Evolutionary conservation across 2,329 filamentous ascomycete species (phyloP).

Genomic region (Colletotrichum tropicicola): DNA sequence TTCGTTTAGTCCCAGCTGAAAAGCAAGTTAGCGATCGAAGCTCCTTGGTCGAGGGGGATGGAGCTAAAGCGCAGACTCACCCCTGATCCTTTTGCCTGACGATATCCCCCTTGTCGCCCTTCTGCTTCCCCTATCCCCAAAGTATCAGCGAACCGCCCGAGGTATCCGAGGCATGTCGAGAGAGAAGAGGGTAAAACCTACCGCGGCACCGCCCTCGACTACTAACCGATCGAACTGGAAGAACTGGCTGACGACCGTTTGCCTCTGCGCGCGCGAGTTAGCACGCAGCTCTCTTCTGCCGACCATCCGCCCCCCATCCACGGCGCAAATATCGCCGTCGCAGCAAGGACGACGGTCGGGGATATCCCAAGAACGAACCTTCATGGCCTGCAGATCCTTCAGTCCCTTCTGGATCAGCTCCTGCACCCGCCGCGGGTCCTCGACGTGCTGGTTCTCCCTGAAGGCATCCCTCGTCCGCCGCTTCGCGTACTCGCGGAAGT

Average conservation of each 20-base stretch:
- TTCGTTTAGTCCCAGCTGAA: constrained; percentile 10
- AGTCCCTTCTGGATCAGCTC: constrained; percentile 89
- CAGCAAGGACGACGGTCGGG: no score
- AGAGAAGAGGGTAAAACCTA: constrained; percentile 51
- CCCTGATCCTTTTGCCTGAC: constrained; percentile 82
- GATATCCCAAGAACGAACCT: constrained; percentile 65
- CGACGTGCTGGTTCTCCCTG: constrained; percentile 77
- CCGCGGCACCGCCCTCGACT: constrained; percentile 85
- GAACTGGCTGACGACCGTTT: constrained; percentile 95
- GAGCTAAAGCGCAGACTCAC: constrained; percentile 53
- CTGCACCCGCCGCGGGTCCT: constrained; percentile 81
- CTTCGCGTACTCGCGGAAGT: constrained; percentile 96
- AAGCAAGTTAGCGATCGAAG: not conserved
- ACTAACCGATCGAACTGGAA: constrained; percentile 92
- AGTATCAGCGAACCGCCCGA: constrained; percentile 26
- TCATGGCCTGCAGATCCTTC: constrained; percentile 87
- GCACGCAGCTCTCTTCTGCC: constrained; percentile 9
- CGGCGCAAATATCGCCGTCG: not conserved
- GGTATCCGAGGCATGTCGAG: not conserved
- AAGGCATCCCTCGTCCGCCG: constrained; percentile 92
- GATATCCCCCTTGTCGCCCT: constrained; percentile 71
- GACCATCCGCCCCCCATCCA: not conserved
- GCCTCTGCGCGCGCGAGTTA: constrained; percentile 69
- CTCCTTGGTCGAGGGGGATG: not conserved
- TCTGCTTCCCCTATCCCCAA: constrained; percentile 71